Evolutionary conservation across 306 rosid species (phyloP).

Genomic region (Styphnolobium japonicum): DNA sequence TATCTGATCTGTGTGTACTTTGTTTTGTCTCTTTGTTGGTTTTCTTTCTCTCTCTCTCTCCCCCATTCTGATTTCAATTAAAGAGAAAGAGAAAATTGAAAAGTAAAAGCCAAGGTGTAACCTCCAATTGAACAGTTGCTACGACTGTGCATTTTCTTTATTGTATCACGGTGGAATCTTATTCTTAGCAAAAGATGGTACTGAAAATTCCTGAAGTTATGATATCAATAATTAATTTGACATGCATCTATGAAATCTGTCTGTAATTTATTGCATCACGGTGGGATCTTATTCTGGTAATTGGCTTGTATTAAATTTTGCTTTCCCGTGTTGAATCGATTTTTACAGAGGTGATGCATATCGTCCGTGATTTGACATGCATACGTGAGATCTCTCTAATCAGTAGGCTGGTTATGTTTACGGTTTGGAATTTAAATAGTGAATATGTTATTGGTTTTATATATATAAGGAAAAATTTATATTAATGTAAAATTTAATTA

Average conservation of each 20-base stretch:
- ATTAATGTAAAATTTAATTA: no score
- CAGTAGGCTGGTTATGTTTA: not conserved
- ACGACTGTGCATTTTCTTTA: not conserved
- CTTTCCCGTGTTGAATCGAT: not conserved
- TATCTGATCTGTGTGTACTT: constrained; percentile 24
- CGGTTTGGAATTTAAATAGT: not conserved
- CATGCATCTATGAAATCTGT: not conserved
- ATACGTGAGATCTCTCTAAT: not conserved
- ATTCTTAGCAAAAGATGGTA: not conserved
- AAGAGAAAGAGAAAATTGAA: not conserved
- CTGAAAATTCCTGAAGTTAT: not conserved
- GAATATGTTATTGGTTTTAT: no score
- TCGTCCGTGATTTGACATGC: not conserved
- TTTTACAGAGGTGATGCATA: not conserved
- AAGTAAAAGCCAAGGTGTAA: not conserved
- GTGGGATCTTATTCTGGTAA: not conserved
- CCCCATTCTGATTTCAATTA: not conserved
- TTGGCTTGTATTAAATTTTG: not conserved
- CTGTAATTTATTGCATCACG: not conserved
- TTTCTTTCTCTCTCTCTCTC: not conserved
- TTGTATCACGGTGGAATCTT: constrained; percentile 15
- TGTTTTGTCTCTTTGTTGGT: constrained; percentile 17
- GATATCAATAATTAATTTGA: not conserved
- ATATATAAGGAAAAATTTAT: no score
- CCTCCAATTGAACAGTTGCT: not conserved